Conservation (phyloP, 768 basidiomycete species). For the Kwoniella mangroviensis region DNA sequence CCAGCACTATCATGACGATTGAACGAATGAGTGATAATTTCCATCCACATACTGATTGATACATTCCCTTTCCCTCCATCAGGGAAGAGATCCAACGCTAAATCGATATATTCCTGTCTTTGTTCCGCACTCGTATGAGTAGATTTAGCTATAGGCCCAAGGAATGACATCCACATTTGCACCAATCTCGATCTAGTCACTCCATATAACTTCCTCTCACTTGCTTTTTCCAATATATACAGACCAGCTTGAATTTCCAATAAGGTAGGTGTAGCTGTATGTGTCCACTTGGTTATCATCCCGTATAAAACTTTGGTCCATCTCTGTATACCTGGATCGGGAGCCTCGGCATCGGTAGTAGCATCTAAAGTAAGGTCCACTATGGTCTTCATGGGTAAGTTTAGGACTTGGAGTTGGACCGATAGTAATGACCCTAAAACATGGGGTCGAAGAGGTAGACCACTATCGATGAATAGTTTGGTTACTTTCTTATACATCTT, state of each 20-base stretch:
- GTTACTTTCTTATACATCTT: conserved; percentile 3
- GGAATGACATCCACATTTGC: conserved; percentile 20
- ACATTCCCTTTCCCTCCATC: conserved; percentile 13
- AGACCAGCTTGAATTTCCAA: conserved; percentile 16
- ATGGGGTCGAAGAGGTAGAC: background rate
- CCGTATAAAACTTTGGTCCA: conserved; percentile 22
- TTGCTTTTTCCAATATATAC: conserved; percentile 8
- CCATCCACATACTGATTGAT: conserved; percentile 15
- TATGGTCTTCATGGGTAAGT: conserved; percentile 13
- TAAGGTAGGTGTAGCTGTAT: conserved; percentile 1
- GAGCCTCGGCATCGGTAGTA: background rate
- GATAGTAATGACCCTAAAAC: conserved; percentile 19
- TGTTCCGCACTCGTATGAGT: background rate
- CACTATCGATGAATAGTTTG: background rate
- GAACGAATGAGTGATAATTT: conserved; percentile 7
- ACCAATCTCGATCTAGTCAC: conserved; percentile 6
- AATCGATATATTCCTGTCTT: conserved; percentile 16
- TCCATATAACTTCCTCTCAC: conserved; percentile 6
- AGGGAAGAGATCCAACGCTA: conserved; percentile 22
- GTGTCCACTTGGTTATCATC: conserved; percentile 20
- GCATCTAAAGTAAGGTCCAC: conserved; percentile 14
- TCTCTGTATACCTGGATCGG: conserved; percentile 14
- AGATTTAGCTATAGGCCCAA: conserved; percentile 7
- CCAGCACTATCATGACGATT: conserved; percentile 7
- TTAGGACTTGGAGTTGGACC: conserved; percentile 10